Evolutionary conservation across 164 flowering plant species (phyloP), one percentile per base, ranked within the genome.

Genomic region (Platanus orientalis): DNA sequence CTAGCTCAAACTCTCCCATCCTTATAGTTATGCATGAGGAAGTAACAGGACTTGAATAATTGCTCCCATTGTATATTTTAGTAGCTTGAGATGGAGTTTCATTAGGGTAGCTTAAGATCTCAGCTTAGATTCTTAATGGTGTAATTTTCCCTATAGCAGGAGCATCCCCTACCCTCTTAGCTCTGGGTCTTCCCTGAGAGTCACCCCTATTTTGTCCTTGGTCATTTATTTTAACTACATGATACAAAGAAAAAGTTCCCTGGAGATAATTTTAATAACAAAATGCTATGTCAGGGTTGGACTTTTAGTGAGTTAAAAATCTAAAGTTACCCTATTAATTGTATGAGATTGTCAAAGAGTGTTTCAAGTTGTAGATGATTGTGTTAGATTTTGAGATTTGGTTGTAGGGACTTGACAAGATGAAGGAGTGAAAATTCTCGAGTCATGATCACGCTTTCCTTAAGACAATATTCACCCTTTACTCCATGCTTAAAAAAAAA

Each of bases 161-260:
- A 64, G 83, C 64, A 52, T 74, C 65, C 39, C 78, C 83, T 21
- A 34, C 75, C 58, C 55, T 75, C 74, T 78, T 86, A 49, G 68
- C 58, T 53, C 75, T 84, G 28, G 70, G 40, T 25, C 80, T 84
- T 48, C 68, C 78, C 34, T 73, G 68, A 36, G 32, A 27, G 62
- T 75, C 81, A 62, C 63, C 62, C 2, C 25, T 66, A 68, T 79
- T 82, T 57, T 48, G 71, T 23, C 71, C 56, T 0, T 51, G 58
- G 36, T 83, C 92, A 52, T 72, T 86, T 83, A 71, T 92, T 67
- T 88, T 88, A 6, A 83, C 69, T 13, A 92, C 78, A 28, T 89
- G 93, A 65, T 96, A 92, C 75, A 90, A 71, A 27, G 95, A 89
- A 78, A 82, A 90, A 64, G 79, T 83, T 54, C 93, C 95, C 96